These are phyloP conservation scores for Gryganskiella cystojenkinii DNA, from an alignment of 192 early-diverging fungal genomes.

Conservation along the genomic window DNA sequence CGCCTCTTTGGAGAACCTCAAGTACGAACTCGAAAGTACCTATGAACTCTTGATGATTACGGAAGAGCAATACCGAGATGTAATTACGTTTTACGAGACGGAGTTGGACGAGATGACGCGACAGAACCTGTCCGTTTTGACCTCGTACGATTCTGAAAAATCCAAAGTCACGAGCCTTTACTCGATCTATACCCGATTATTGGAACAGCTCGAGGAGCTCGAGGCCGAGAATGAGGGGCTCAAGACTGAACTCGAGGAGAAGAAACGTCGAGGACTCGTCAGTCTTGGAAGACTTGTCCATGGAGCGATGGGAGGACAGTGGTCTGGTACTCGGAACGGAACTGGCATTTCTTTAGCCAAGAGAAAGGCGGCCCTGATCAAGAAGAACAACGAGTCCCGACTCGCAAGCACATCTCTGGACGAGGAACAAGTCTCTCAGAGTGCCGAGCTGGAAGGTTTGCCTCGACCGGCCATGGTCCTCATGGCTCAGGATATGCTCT, in stretches of 20 bases:
- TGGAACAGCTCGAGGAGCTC: slow-evolving; percentile 50
- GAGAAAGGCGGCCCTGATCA: slow-evolving; percentile 17
- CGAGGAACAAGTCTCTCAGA: slow-evolving; percentile 18
- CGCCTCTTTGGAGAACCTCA: slow-evolving; percentile 44
- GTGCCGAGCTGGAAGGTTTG: slow-evolving; percentile 2
- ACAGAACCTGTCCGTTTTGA: slow-evolving; percentile 46
- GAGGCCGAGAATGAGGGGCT: slow-evolving; percentile 55
- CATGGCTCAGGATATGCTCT: slow-evolving; percentile 2
- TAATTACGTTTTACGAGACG: slow-evolving; percentile 48
- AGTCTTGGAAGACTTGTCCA: slow-evolving; percentile 41
- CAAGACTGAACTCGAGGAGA: slow-evolving; percentile 48
- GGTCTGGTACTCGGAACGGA: slow-evolving; percentile 36
- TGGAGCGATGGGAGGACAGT: slow-evolving; percentile 46
- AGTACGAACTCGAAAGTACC: slow-evolving; percentile 56
- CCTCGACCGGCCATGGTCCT: slow-evolving; percentile 38
- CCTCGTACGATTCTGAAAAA: slow-evolving; percentile 52
- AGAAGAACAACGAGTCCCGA: slow-evolving; percentile 9
- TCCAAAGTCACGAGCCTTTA: slow-evolving; percentile 48
- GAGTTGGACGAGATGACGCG: slow-evolving; percentile 51
- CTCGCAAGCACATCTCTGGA: slow-evolving; percentile 18
- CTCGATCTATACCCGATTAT: slow-evolving; percentile 42
- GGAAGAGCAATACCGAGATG: slow-evolving; percentile 51
- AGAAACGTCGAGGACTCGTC: slow-evolving; percentile 45
- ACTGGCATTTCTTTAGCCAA: slow-evolving; percentile 24
- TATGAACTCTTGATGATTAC: slow-evolving; percentile 62